Evolutionary conservation across 164 flowering plant genomes (phyloP), one percentile per base, ranked within the genome.

Genomic region (Brasenia schreberi): DNA sequence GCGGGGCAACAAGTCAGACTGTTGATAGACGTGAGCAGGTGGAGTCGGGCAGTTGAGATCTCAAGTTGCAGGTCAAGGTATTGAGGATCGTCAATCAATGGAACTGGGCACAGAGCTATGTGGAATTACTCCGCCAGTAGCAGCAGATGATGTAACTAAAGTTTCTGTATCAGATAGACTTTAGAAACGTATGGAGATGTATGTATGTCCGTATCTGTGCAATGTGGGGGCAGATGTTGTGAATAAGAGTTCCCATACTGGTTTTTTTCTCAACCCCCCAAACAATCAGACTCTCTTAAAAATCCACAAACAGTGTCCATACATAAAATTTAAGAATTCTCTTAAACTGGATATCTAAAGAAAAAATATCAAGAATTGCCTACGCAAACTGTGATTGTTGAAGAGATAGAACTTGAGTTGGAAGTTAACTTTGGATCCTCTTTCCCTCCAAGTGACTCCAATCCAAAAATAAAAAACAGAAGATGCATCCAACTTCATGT

Each of bases 51-150:
- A 27, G 69, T 70, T 14, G 77, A 68, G 19, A 66, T 72, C 64
- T 42, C 42, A 59, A 52, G 14, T 19, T 67, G 64, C 43, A 43
- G 74, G 56, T 75, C 86, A 59, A 75, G 80, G 66, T 72, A 67
- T 19, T 77, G 75, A 73, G 79, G 78, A 19, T 70, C 67, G 78
- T 84, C 85, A 81, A 3, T 75, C 68, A 19, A n/a, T 56, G 17
- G 14, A 62, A n/a, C 64, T 18, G 6, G 10, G 10, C 64, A n/a
- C 5, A 10, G 10, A 17, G 27, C 27, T 4, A 0, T 6, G 42
- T 23, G 16, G 16, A 63, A 6, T 27, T 4, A n/a, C 42, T 4
- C 42, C 23, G 4, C 11, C 39, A 18, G 16, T 63, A 63, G 7
- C 17, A 11, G 23, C 5, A 18, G 43, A 23, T 39, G 11, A 7